Base-by-base conservation (phyloP, 139 green algal species). In the Chlamydomonas incerta region DNA sequence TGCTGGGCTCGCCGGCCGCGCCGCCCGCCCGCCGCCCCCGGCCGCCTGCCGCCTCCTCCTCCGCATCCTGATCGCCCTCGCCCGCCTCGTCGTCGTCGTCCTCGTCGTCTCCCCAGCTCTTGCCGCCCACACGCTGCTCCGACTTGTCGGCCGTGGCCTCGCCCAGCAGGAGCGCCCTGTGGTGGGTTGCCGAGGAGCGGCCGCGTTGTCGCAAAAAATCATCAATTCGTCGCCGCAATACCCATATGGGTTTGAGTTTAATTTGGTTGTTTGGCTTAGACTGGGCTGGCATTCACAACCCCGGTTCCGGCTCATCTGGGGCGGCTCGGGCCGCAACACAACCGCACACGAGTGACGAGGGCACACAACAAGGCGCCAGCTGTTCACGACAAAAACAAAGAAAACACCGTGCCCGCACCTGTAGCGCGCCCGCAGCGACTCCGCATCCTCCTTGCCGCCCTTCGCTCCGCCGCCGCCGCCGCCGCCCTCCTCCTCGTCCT, bases 41-140 rank as follows among this genome's bases (percentile, higher is more conserved):
- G 20, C 11, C 74, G n/a, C 34, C 31, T 1, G 18, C 47, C 37
- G 37, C 47, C 34, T 79, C 47, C 37, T 50, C 47, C 34, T 79
- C 69, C 11, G 82, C 79, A 0, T 72, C 66, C 63, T 83, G 46
- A n/a, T 70, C 35, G 31, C 62, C 77, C 8, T 74, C 69, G n/a
- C 69, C 75, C 11, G 83, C 80, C 24, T 80, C 83, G 10, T 31
- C 62, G 63, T 72, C 83, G 13, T 28, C 52, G 52, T 69, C 68
- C 20, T 87, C 76, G 41, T 90, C 84, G 23, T 88, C 83, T 0
- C 72, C 88, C 93, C 92, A 95, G 70, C 88, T 93, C 82, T 96
- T 95, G 80, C 86, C 92, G 26, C 94, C 81, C 37, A 67, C 57
- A 37, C 84, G 74, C 9, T 47, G 65, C 17, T 35, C 52, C 20